Conservation (phyloP, 2,329 filamentous ascomycete species). For the Colletotrichum sp. region DNA sequence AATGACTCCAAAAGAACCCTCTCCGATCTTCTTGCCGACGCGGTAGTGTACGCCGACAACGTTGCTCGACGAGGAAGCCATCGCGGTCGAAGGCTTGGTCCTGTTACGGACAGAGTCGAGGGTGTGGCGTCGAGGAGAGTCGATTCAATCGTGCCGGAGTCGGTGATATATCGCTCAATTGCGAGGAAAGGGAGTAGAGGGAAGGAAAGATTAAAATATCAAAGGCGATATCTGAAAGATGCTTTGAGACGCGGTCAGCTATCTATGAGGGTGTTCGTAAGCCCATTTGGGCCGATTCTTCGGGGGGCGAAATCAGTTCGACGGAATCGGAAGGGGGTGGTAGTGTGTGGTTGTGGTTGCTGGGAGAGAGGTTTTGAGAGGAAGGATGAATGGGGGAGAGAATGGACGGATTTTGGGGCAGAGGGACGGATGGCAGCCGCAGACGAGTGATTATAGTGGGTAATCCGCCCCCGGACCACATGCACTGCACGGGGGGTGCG, state of each 20-base stretch:
- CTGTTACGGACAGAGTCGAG: constrained; percentile 25
- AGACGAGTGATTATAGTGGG: constrained; percentile 18
- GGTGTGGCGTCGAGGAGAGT: background rate
- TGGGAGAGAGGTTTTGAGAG: constrained; percentile 14
- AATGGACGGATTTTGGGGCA: constrained; percentile 21
- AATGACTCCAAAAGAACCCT: constrained; percentile 98
- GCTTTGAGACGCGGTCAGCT: constrained; percentile 7
- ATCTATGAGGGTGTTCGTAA: constrained; percentile 13
- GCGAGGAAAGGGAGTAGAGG: background rate
- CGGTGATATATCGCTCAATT: constrained; percentile 1
- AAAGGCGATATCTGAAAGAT: constrained; percentile 11
- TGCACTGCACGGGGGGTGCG: constrained; percentile 15
- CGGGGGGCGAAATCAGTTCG: constrained; percentile 13
- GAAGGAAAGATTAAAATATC: background rate
- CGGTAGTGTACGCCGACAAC: constrained; percentile 99
- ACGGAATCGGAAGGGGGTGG: constrained; percentile 8
- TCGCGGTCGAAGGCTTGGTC: constrained; percentile 41
- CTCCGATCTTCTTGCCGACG: constrained; percentile 99
- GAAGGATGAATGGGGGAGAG: constrained; percentile 20
- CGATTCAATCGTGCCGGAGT: constrained; percentile 4
- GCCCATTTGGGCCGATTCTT: constrained; percentile 18
- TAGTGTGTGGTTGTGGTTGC: constrained; percentile 2
- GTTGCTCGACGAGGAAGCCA: constrained; percentile 92
- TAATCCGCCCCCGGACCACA: constrained; percentile 16
- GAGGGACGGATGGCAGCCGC: constrained; percentile 17